Conservation (phyloP, 352 stramenopile genomes). For the Phytopythium delawarense region DNA sequence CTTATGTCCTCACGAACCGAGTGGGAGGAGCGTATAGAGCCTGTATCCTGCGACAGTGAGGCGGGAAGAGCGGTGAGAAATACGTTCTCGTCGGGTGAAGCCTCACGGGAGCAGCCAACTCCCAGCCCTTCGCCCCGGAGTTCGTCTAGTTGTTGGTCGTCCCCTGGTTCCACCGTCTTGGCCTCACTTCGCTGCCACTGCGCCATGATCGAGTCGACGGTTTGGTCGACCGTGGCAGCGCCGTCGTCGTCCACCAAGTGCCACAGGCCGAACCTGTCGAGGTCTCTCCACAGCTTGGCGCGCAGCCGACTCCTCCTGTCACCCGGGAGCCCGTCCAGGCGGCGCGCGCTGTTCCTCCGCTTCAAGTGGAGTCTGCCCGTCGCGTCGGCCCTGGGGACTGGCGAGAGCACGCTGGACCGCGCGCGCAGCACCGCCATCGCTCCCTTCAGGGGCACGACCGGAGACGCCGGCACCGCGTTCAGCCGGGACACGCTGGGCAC, state of each 20-base stretch:
- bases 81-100: neutral
- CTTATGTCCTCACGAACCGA: neutral
- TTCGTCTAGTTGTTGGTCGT: neutral
- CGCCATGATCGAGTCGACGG: constrained; percentile 54
- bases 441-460: neutral
- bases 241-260: constrained; percentile 23
- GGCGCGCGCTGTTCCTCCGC: constrained; percentile 24
- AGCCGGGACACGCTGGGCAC: constrained; percentile 51
- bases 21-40: too few species aligned
- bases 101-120: neutral
- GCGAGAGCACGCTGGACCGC: neutral
- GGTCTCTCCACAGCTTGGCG: constrained; percentile 55
- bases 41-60: neutral
- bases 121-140: neutral
- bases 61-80: neutral
- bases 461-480: constrained; percentile 9
- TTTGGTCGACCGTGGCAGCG: constrained; percentile 29
- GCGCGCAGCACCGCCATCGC: neutral
- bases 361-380: constrained; percentile 14
- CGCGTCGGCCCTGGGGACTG: neutral
- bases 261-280: constrained; percentile 57
- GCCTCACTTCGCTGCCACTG: constrained; percentile 29
- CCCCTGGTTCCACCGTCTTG: neutral
- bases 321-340: constrained; percentile 22
- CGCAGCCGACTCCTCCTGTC: constrained; percentile 28